A percentile compares a stretch with the other conserved stretches of the same genome.
Evolutionary conservation across 2,329 filamentous ascomycete species (phyloP).

Genomic region (Beauveria bassiana): DNA sequence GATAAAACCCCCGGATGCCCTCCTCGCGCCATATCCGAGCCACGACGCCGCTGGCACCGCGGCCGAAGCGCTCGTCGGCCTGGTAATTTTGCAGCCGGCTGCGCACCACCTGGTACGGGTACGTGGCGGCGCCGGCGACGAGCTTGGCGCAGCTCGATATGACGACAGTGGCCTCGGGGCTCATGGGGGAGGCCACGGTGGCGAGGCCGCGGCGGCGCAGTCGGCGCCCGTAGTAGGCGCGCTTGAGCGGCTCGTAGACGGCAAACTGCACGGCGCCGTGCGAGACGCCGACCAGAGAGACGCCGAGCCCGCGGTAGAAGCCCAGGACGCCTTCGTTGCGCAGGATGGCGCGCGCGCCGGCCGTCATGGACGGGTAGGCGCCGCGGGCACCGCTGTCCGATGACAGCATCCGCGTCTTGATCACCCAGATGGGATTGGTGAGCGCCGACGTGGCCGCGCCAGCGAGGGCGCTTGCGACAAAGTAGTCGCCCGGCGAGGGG

Average conservation of each 20-base stretch:
- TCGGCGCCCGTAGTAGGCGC: slow-evolving; percentile 45
- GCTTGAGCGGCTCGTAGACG: slow-evolving; percentile 71
- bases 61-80: slow-evolving; percentile 65
- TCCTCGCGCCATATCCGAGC: slow-evolving; percentile 70
- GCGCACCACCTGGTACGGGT: slow-evolving; percentile 89
- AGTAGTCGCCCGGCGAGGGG: slow-evolving; percentile 62
- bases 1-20: slow-evolving; percentile 79
- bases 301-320: slow-evolving; percentile 80
- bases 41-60: slow-evolving; percentile 62
- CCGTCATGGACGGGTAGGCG: slow-evolving; percentile 72
- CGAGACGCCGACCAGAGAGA: slow-evolving; percentile 76
- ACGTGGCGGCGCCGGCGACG: slow-evolving; percentile 81
- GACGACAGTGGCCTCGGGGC: slow-evolving; percentile 69
- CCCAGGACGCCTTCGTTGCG: slow-evolving; percentile 65
- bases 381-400: slow-evolving; percentile 66
- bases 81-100: slow-evolving; percentile 86
- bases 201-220: slow-evolving; percentile 13
- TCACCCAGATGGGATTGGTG: slow-evolving; percentile 95
- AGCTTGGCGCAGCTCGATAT: slow-evolving; percentile 78
- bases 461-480: slow-evolving; percentile 62
- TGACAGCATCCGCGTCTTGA: slow-evolving; percentile 95
- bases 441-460: slow-evolving; percentile 71
- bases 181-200: slow-evolving; percentile 32
- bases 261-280: slow-evolving; percentile 95
- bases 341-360: slow-evolving; percentile 61